These are phyloP conservation scores for Hypoxylon sp. DNA, from an alignment of 2,329 filamentous ascomycete genomes.

Conservation along the genomic window DNA sequence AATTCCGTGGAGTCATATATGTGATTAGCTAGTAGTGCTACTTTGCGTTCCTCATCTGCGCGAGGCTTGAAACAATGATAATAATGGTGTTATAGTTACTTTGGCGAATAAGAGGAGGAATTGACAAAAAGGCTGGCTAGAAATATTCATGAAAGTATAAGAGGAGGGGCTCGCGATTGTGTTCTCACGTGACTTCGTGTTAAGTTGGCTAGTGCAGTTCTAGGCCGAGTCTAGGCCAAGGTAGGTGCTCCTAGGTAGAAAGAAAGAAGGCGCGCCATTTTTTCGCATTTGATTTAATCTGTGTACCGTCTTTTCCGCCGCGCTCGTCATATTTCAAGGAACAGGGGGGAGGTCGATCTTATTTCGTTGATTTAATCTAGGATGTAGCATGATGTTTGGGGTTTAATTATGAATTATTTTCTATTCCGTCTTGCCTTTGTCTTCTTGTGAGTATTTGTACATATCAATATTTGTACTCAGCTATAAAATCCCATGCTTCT, in stretches of 20 bases:
- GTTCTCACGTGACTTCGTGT: slow-evolving; percentile 41
- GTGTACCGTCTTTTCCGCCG: slow-evolving; percentile 7
- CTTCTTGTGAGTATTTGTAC: slow-evolving; percentile 1
- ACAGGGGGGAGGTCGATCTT: slow-evolving; percentile 33
- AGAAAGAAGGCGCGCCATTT: slow-evolving; percentile 35
- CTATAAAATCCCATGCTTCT: neutral
- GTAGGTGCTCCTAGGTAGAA: neutral
- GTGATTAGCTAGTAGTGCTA: neutral
- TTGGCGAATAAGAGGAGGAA: too few relatives aligned
- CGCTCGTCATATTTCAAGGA: slow-evolving; percentile 22
- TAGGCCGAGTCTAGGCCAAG: slow-evolving; percentile 22
- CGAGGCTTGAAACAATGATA: too few relatives aligned
- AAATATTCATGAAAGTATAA: neutral
- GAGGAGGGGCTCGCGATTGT: slow-evolving; percentile 17
- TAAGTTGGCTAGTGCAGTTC: slow-evolving; percentile 27
- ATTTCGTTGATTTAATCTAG: slow-evolving; percentile 6
- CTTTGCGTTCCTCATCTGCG: too few relatives aligned
- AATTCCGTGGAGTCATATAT: too few relatives aligned
- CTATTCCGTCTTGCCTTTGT: too few relatives aligned
- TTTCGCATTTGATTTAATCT: slow-evolving; percentile 35
- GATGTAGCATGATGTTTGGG: slow-evolving; percentile 10
- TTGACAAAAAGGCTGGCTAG: neutral
- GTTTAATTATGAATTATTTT: neutral
- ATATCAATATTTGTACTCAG: neutral
- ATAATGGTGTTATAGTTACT: too few relatives aligned